Base-by-base conservation (phyloP, 1,139 yeast species). In the Pichia sp. region DNA sequence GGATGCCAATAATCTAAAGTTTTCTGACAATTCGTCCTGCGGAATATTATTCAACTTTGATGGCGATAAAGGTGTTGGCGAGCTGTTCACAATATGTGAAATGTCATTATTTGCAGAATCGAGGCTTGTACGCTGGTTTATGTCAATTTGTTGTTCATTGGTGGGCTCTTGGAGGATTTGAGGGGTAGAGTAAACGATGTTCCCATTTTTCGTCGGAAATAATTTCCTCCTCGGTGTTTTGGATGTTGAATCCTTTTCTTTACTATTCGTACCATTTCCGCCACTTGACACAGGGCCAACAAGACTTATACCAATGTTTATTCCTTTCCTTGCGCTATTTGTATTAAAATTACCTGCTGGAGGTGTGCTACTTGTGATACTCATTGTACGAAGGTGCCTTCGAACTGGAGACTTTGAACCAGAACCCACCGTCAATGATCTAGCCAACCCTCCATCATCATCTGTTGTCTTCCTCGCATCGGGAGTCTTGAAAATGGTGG, bases 1-100 rank as follows among this genome's bases (percentile, higher is more conserved):
- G 37, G 80, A 66, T 0, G 87, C 87, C 50, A 83, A 66, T 13
- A 76, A 64, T 53, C 86, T 67, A 46, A 83, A 67, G 53, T 80
- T 81, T n/a, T 78, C 81, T 52, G 79, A 81, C 10, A 82, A 46
- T 21, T 49, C 59, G 22, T 57, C 54, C 4, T 25, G 34, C 41
- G 26, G 19, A 10, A 9, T 36, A 44, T 26, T 36, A 10, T 41
- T n/a, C n/a, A 25, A 4, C 8, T 49, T 41, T 21, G 30, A 16
- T 4, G 25, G 30, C 2, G 46, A 7, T 16, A 18, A 10, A 4
- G 53, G 52, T 1, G 50, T 49, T n/a, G 52, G 50, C 1, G 55
- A 49, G 9, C n/a, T 36, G 13, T 41, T 36, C 16, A 46, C 39
- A 28, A 45, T 41, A 37, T 39, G 34, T 4, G 48, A 46, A 12